Evolutionary conservation across 2,329 filamentous ascomycete genomes (phyloP), one percentile per base, ranked within the genome.

Genomic region (Ophiosphaerella herpotricha): DNA sequence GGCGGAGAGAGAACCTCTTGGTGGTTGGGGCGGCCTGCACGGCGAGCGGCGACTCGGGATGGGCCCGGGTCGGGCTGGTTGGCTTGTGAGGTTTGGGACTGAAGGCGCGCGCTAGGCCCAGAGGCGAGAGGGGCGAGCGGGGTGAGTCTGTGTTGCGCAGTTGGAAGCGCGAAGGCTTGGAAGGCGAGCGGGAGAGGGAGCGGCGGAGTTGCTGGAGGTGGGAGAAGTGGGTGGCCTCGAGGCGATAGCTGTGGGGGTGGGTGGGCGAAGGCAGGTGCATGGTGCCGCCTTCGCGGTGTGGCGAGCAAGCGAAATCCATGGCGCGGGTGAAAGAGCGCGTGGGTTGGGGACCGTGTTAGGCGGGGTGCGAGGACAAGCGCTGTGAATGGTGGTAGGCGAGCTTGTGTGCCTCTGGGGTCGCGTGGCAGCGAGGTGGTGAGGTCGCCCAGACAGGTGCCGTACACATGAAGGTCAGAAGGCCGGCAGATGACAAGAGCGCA

Each of bases 101-200:
- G 60, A 73, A 76, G 48, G 75, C 74, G 64, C 76, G 75, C 52
- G 75, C 70, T 34, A 78, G 69, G 9, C 68, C 72, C 24, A 77
- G 72, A 11, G 76, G 75, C 16, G 76, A 77, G 42, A 75, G 68
- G 42, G 70, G 76, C 7, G 77, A 76, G 46, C 67, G 62, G 23
- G 70, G 66, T 36, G 68, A 64, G 62, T 71, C 70, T 13, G 78
- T 75, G 45, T 76, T 79, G 60, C 84, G 78, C 45, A 95, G 77
- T 48, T 84, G 82, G 71, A 94, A 93, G 63, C 83, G 81, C 49
- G 82, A 82, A 37, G 78, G 79, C 73, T 94, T 96, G 29, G 93
- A 96, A 9, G 93, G 93, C n/a, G 93, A 97, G 64, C 91, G 85
- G 49, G 92, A 97, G 57, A 97, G 81, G 23, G 93, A 96, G 62